Percentiles rank a stretch among this genome's conserved stretches.
phyloP scores from a whole-genome alignment of 768 basidiomycete genomes.

The Hericium rajendrae region DNA sequence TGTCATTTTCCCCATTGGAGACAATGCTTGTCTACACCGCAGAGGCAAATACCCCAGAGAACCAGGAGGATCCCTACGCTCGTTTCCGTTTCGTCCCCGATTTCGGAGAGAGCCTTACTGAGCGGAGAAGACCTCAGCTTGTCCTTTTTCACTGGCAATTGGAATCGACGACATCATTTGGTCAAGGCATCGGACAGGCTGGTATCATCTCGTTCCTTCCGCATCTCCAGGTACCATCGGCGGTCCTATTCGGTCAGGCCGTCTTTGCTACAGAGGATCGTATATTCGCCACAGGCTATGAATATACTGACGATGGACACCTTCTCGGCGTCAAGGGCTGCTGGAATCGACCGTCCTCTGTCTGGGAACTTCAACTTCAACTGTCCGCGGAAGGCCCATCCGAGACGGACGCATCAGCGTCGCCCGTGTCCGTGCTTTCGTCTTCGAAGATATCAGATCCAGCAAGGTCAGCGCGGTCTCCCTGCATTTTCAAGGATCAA shows the following conservation, averaged over 20 bases:
- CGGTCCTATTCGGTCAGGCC: slow-evolving; percentile 10
- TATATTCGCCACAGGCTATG: slow-evolving; percentile 21
- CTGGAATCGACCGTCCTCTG: slow-evolving; percentile 18
- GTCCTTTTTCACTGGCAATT: slow-evolving; percentile 4
- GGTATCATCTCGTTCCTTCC: too few relatives aligned
- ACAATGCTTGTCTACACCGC: slow-evolving; percentile 12
- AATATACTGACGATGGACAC: slow-evolving; percentile 17
- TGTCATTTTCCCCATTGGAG: slow-evolving; percentile 12
- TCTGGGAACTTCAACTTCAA: slow-evolving; percentile 18
- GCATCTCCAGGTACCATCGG: background rate
- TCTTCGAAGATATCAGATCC: background rate
- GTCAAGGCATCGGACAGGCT: background rate
- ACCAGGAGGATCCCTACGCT: slow-evolving; percentile 4
- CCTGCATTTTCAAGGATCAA: background rate
- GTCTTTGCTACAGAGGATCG: slow-evolving; percentile 8
- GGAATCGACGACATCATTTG: background rate
- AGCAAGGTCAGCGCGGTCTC: background rate
- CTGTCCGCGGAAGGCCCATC: background rate
- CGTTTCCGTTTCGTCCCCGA: slow-evolving; percentile 12
- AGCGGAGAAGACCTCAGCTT: slow-evolving; percentile 8
- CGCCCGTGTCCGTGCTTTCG: background rate
- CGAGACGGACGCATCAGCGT: background rate
- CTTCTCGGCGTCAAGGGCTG: slow-evolving; percentile 24
- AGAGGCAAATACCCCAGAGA: slow-evolving; percentile 10
- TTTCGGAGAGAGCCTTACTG: slow-evolving; percentile 10